Evolutionary conservation across 352 stramenopile genomes (phyloP), one percentile per base, ranked within the genome.

Genomic region (Pythium folliculosum): DNA sequence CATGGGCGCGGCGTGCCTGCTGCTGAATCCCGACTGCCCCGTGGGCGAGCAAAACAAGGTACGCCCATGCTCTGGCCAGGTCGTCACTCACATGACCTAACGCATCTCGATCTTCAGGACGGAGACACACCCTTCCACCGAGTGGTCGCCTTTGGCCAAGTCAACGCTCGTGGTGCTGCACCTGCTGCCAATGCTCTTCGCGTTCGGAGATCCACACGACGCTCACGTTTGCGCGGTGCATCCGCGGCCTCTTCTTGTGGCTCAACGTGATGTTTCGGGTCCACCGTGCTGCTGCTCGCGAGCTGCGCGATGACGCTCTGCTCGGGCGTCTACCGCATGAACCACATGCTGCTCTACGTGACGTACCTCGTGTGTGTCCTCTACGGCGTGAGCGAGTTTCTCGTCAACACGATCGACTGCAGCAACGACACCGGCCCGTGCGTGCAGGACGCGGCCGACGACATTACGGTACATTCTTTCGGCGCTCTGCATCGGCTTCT

Each of bases 401-500:
- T 77, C 3, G 73, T 58, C 0, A 75, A 91, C 61, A 91, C 81
- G 16, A 80, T 69, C 8, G 59, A 64, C 3, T 91, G 82, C 58
- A 67, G 54, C 8, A 80, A 86, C 54, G 72, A 86, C 66, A 81
- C 77, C 73, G 71, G 83, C 22, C 61, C 77, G 23, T 66, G 5
- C 14, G 40, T 89, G 30, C 81, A 91, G 63, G 72, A 88, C 57
- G 74, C 71, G 17, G 81, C 83, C 13, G 77, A 89, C 70, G 71
- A 72, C 58, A 81, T 91, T 57, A 72, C 65, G 25, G n/a, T n/a
- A n/a, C n/a, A n/a, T 81, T 81, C 60, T 82, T 87, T 55, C 83
- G 89, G 72, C 81, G 90, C 67, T 86, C 83, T 63, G 83, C 50
- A 87, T 90, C 56, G 62, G 90, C 1, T 77, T 91, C 50, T 81